Evolutionary conservation across 2,329 filamentous ascomycete species (phyloP).

Genomic region (Colletotrichum destructivum): DNA sequence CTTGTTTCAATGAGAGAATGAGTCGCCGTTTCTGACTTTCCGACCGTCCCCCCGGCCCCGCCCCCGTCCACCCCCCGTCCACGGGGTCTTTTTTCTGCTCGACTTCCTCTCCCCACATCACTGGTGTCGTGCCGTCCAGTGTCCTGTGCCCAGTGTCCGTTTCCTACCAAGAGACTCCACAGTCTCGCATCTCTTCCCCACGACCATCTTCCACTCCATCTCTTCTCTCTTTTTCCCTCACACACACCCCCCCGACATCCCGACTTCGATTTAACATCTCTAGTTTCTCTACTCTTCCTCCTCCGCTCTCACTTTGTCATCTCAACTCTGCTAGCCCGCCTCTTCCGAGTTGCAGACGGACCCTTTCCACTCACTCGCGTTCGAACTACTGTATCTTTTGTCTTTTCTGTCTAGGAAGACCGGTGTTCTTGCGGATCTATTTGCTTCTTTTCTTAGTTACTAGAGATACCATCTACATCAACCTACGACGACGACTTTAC

Average conservation of each 20-base stretch:
- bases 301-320: neutral
- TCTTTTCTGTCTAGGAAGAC: slow-evolving; percentile 15
- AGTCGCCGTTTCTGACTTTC: slow-evolving; percentile 33
- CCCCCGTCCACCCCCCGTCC: slow-evolving; percentile 24
- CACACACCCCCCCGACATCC: slow-evolving; percentile 21
- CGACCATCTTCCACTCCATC: slow-evolving; percentile 34
- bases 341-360: slow-evolving; percentile 23
- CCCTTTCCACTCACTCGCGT: slow-evolving; percentile 13
- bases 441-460: slow-evolving; percentile 27
- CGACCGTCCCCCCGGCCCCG: slow-evolving; percentile 14
- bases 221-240: slow-evolving; percentile 37
- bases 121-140: slow-evolving; percentile 1
- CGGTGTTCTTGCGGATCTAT: slow-evolving; percentile 25
- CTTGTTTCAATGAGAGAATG: slow-evolving; percentile 23
- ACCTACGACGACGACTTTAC: slow-evolving; percentile 10
- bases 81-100: slow-evolving; percentile 29
- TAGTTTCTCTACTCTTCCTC: slow-evolving; percentile 3
- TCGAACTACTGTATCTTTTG: slow-evolving; percentile 7
- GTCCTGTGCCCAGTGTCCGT: slow-evolving; percentile 1
- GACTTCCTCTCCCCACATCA: neutral
- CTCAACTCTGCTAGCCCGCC: slow-evolving; percentile 8
- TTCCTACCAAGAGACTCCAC: slow-evolving; percentile 36
- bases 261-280: slow-evolving; percentile 18
- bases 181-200: slow-evolving; percentile 33
- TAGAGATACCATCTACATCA: slow-evolving; percentile 28